Evolutionary conservation across 495 filamentous ascomycete species (phyloP), one percentile per base, ranked within the genome.

Genomic region (Podospora bellae-mahoneyi): DNA sequence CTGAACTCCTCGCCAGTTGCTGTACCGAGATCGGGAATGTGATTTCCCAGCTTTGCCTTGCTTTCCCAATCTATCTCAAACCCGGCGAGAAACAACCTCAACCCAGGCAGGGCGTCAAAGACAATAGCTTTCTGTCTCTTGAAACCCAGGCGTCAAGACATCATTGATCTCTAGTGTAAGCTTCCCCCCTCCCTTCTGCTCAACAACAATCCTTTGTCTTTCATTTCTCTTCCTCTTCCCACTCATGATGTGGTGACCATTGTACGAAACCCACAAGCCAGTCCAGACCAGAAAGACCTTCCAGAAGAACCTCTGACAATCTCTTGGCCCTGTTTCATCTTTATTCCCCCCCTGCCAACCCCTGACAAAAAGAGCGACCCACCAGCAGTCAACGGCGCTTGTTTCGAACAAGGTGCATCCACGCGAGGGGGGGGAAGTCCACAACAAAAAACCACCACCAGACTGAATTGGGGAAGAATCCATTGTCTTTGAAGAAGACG

Each of bases 301-400:
- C 74, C 74, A 68, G 74, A 76, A 76, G 70, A 69, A 70, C 67
- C 70, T 76, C 72, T 66, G 68, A 72, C 74, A 55, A 26, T 15
- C 39, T 64, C 39, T 48, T 48, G 23, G 57, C 26, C 69, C 30
- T 16, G 73, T 75, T 75, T 75, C 73, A 73, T 66, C 60, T 75
- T 75, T 70, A 66, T 70, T 60, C 58, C 60, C 66, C 63, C 57
- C 26, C 64, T 68, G 72, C 68, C 64, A 44, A 59, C 19, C 13
- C 68, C 70, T 69, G 60, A 48, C 44, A 56, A 57, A 59, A 23
- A 63, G 54, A 62, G 55, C 4, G n/a, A 19, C n/a, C 55, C 55
- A 58, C 55, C 15, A 5, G 18, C 55, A 19, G 54, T 26, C 23
- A 26, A 62, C 64, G 69, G 69, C 71, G 74, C 74, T 71, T 73